Conservation (phyloP, 2,329 filamentous ascomycete genomes). For the Cladosporium phlei region DNA sequence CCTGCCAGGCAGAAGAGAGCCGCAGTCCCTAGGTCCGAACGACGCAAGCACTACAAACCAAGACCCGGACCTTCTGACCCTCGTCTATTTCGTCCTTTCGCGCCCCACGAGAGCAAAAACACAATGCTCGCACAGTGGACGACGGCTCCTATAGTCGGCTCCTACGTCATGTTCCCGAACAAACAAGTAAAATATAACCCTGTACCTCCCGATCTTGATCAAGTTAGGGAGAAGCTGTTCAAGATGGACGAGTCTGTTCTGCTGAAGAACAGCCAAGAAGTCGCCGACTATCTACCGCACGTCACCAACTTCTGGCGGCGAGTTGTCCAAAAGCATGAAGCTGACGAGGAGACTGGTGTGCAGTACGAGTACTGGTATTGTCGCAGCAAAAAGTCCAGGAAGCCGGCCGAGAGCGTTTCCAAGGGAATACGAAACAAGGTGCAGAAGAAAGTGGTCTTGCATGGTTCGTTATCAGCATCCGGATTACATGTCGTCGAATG, state of each 20-base stretch:
- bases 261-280: conserved; percentile 22
- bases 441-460: neutral
- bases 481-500: too few species aligned
- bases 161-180: conserved; percentile 20
- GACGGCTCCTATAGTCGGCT: conserved; percentile 22
- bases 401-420: neutral
- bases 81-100: conserved; percentile 1
- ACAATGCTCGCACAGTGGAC: conserved; percentile 6
- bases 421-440: neutral
- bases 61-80: conserved; percentile 1
- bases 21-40: conserved; percentile 1
- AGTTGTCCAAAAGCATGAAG: conserved; percentile 10
- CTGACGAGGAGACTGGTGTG: conserved; percentile 15
- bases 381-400: conserved; percentile 13
- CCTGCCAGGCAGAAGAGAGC: neutral
- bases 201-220: conserved; percentile 20
- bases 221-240: conserved; percentile 22
- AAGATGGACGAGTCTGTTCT: conserved; percentile 19
- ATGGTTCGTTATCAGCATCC: too few species aligned
- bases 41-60: neutral
- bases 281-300: conserved; percentile 24
- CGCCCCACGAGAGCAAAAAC: neutral
- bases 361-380: conserved; percentile 22
- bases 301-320: conserved; percentile 22
- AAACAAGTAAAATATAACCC: conserved; percentile 21